Evolutionary conservation across 2,329 filamentous ascomycete species (phyloP), one percentile per base, ranked within the genome.

Genomic region (Penicillium sp.): DNA sequence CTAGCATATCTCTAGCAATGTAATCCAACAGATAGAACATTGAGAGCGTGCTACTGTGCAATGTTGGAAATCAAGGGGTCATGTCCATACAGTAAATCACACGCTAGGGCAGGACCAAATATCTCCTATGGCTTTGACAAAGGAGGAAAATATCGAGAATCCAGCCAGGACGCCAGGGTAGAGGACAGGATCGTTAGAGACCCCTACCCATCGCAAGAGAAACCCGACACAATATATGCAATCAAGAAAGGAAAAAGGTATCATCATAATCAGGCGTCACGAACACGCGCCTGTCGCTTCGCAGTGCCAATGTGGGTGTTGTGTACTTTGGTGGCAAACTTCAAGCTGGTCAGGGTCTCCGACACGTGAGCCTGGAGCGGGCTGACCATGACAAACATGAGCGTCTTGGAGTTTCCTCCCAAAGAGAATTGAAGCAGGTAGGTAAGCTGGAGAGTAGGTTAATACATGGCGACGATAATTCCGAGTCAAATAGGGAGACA

Each of bases 381-480:
- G 60, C 87, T 93, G 49, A 95, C 88, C 91, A 97, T 97, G 68
- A 97, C 89, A 69, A 99, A 95, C 93, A 99, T 99, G 62, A 99
- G 84, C 0, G 93, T 99, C 74, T 96, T 95, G 60, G 87, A 93
- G 70, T 95, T 96, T 13, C 93, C 93, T 3, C 93, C 92, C 7
- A 99, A 77, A 3, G 89, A 95, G 66, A 93, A 95, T 80, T 97
- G 89, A 31, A 99, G 80, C 39, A 99, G 79, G 65, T 96, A 95
- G 8, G 93, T 99, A 57, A 99, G 79, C 80, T 87, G 49, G 19
- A 44, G 10, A 29, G 2, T 28, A 18, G 22, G 50, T 60, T 60
- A 63, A 64, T 57, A 48, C 33, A n/a, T 22, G 11, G 29, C 6
- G 13, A 18, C n/a, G 10, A 37, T 14, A 6, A n/a, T n/a, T n/a